These are phyloP conservation scores for Trichophyton equinum DNA, from an alignment of 2,329 filamentous ascomycete genomes.

Conservation along the genomic window DNA sequence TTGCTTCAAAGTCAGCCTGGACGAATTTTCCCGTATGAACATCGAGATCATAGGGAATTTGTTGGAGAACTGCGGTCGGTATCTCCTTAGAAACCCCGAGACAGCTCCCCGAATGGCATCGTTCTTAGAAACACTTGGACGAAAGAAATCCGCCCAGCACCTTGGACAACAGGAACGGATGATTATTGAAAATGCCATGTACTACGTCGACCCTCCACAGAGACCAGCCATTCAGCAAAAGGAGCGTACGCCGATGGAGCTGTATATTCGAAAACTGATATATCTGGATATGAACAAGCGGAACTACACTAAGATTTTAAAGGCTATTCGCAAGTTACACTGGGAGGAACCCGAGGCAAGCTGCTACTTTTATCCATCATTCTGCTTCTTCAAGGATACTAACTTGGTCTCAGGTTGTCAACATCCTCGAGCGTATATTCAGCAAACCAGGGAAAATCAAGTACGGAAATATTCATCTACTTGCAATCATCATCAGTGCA, in stretches of 20 bases:
- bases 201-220: conserved; percentile 93
- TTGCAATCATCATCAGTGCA: conserved; percentile 78
- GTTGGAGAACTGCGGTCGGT: conserved; percentile 90
- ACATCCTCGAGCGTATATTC: conserved; percentile 77
- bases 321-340: conserved; percentile 87
- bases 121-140: conserved; percentile 85
- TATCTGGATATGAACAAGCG: conserved; percentile 91
- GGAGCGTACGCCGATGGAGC: conserved; percentile 81
- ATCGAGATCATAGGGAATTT: conserved; percentile 97
- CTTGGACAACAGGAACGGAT: conserved; percentile 93
- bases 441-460: conserved; percentile 95
- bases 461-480: conserved; percentile 88
- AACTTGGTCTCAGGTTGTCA: conserved; percentile 43
- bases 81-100: conserved; percentile 81
- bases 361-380: not conserved
- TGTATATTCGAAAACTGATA: conserved; percentile 84
- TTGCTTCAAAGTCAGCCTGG: conserved; percentile 90
- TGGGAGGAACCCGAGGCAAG: conserved; percentile 82
- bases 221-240: conserved; percentile 92
- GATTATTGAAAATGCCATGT: conserved; percentile 95
- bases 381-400: conserved; percentile 3
- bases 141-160: conserved; percentile 92
- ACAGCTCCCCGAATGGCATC: conserved; percentile 86
- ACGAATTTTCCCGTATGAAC: conserved; percentile 97
- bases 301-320: conserved; percentile 84